phyloP scores from a whole-genome alignment of 2,329 filamentous ascomycete genomes.

The Diaporthe eres region DNA sequence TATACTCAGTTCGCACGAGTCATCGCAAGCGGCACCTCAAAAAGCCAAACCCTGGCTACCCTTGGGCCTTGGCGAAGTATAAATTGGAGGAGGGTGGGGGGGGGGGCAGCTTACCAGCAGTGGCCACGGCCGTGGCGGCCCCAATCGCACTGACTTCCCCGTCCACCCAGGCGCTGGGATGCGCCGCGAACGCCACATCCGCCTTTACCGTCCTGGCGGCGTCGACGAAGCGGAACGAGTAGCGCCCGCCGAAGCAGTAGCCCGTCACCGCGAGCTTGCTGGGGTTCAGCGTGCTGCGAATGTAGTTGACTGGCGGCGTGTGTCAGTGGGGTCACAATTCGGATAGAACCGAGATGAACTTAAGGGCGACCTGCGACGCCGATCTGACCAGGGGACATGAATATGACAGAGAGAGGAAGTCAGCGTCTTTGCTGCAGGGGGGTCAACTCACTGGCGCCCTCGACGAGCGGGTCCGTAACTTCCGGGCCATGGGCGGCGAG shows the following conservation, averaged over 20 bases:
- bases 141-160: conserved; percentile 32
- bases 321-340: neutral
- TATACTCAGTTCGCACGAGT: conserved; percentile 2
- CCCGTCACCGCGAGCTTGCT: conserved; percentile 31
- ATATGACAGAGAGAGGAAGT: neutral
- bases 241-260: conserved; percentile 38
- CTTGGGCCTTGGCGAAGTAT: conserved; percentile 6
- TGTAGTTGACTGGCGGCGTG: neutral
- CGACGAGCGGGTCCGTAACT: conserved; percentile 33
- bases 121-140: conserved; percentile 18
- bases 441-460: conserved; percentile 6
- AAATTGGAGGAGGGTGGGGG: neutral
- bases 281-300: conserved; percentile 17
- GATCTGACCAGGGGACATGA: neutral
- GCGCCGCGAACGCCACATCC: conserved; percentile 37
- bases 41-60: neutral
- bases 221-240: conserved; percentile 39
- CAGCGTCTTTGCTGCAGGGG: neutral
- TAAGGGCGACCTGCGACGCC: neutral
- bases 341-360: neutral
- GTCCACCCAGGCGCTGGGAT: conserved; percentile 23
- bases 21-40: neutral
- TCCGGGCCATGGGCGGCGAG: conserved; percentile 36
- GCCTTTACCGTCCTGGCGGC: conserved; percentile 33
- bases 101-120: conserved; percentile 14